A percentile compares a stretch with the other conserved stretches of the same genome.
Evolutionary conservation across 2,329 filamentous ascomycete genomes (phyloP).

Genomic region (Cercospora sp.): DNA sequence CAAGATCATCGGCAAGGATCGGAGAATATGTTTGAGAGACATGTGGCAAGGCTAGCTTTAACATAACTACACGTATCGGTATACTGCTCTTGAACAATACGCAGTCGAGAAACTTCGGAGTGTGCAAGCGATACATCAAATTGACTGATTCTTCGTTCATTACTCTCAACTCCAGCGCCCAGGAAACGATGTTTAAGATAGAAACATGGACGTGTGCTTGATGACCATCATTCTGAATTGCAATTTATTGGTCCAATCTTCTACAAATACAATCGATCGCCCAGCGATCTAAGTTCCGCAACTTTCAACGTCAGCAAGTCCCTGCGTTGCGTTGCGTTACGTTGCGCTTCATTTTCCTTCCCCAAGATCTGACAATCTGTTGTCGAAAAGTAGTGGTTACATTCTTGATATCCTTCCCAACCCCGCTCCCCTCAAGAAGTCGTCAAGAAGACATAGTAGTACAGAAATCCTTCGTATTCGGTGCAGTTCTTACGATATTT

Average conservation of each 20-base stretch:
- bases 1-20: constrained; percentile 3
- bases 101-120: neutral
- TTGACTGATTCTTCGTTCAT: no score
- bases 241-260: neutral
- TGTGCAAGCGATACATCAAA: neutral
- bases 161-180: no score
- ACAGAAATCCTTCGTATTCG: neutral
- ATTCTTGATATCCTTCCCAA: neutral
- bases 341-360: neutral
- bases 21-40: constrained; percentile 1
- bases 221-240: neutral
- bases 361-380: neutral
- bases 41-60: neutral
- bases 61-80: neutral
- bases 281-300: neutral
- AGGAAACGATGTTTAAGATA: neutral
- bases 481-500: neutral
- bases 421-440: neutral
- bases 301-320: neutral
- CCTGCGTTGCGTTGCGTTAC: neutral
- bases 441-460: neutral
- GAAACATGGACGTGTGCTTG: neutral
- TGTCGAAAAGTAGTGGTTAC: neutral
- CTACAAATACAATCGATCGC: neutral
- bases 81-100: neutral